Evolutionary conservation across 345 rosid species (phyloP).

Genomic region (Noccaea caerulescens): DNA sequence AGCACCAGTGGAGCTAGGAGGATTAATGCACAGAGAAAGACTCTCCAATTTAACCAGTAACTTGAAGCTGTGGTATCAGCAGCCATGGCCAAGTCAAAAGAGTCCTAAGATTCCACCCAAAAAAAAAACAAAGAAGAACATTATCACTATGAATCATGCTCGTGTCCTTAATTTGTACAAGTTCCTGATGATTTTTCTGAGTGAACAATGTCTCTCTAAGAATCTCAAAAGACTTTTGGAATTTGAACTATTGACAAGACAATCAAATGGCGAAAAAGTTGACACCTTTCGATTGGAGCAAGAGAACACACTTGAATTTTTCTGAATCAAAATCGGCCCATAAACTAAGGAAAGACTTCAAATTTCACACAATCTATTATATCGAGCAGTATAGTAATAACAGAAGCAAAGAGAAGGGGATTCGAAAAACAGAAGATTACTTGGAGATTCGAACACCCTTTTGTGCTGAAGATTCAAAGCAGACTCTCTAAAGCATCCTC

Average conservation of each 20-base stretch:
- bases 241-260: background rate
- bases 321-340: background rate
- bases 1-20: slow-evolving; percentile 46
- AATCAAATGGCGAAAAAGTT: slow-evolving; percentile 14
- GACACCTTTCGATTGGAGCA: slow-evolving; percentile 9
- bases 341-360: background rate
- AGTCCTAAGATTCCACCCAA: slow-evolving; percentile 31
- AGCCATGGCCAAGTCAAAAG: slow-evolving; percentile 56
- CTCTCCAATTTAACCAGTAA: slow-evolving; percentile 97
- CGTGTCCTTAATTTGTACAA: background rate
- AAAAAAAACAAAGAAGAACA: slow-evolving; percentile 7
- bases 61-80: slow-evolving; percentile 59
- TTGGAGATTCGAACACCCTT: slow-evolving; percentile 16
- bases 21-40: slow-evolving; percentile 71
- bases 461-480: background rate
- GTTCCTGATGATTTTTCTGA: background rate
- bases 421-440: slow-evolving; percentile 1
- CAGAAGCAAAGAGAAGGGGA: slow-evolving; percentile 1
- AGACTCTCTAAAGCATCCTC: slow-evolving; percentile 32
- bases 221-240: background rate
- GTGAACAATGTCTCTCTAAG: background rate
- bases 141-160: background rate
- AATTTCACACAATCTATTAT: background rate
- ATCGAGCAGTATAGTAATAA: background rate
- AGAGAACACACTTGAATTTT: slow-evolving; percentile 3